Percentiles rank a stretch among this genome's conserved stretches.
phyloP scores from a whole-genome alignment of 768 basidiomycete species.

The Russula sp. region DNA sequence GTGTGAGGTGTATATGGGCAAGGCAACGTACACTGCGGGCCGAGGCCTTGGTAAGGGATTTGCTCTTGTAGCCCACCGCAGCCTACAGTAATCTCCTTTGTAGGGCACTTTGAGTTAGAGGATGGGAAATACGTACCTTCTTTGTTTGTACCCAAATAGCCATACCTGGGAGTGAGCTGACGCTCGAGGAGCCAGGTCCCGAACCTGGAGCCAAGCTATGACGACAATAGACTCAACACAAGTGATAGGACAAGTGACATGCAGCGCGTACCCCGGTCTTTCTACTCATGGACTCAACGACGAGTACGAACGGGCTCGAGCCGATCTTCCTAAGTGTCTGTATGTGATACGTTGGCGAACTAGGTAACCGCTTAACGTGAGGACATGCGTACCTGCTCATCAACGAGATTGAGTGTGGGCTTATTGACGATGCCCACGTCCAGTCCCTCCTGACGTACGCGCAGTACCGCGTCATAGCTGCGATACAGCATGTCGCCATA shows the following conservation, averaged over 20 bases:
- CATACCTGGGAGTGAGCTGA: conserved; percentile 70
- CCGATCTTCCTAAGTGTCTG: conserved; percentile 68
- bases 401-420: conserved; percentile 73
- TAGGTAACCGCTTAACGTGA: not conserved
- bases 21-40: conserved; percentile 56
- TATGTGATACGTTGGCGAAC: not conserved
- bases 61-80: conserved; percentile 77
- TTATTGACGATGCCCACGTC: conserved; percentile 88
- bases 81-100: conserved; percentile 32
- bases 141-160: conserved; percentile 74
- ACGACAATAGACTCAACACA: not conserved
- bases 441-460: conserved; percentile 62
- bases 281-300: conserved; percentile 82
- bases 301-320: conserved; percentile 66
- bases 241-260: not conserved
- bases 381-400: conserved; percentile 53
- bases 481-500: conserved; percentile 88
- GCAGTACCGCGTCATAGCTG: conserved; percentile 75
- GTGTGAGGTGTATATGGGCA: not conserved
- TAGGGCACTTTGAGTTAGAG: not conserved
- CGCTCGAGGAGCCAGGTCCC: conserved; percentile 87
- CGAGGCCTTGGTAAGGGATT: conserved; percentile 77
- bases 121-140: conserved; percentile 36
- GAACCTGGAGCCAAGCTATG: conserved; percentile 68
- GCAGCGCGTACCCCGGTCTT: conserved; percentile 61